Base-by-base conservation (phyloP, 257 asterid genomes). In the Jacaranda mimosifolia region DNA sequence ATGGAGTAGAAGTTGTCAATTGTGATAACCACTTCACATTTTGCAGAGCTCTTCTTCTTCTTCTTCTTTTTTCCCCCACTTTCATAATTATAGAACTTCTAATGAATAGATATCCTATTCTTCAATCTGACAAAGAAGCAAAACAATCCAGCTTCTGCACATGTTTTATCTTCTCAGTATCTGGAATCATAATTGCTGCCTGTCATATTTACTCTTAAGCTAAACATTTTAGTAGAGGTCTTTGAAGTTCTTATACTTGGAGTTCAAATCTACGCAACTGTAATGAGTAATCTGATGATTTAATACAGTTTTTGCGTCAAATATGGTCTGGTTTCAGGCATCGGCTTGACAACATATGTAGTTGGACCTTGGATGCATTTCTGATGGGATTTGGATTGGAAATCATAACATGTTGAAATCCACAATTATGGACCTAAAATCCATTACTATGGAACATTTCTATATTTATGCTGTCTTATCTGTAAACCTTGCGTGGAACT, bases 1-100 rank as follows among this genome's bases (percentile, higher is more conserved):
- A 51, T 70, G 73, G 62, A 38, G 73, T 53, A 49, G 38, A 66
- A 68, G 75, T 52, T 36, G 72, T n/a, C 62, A 12, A 72, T 77
- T 71, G 3, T 74, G 67, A 75, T 53, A 63, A 42, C 67, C 35
- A 35, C 32, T 56, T 55, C 46, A 43, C 52, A n/a, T 42, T 58
- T 71, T 71, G 60, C 9, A 14, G 64, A 52, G 38, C 21, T 45
- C 9, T 19, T 19, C 4, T 40, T 40, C 8, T 4, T 40, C 32
- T 26, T 26, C 32, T 3, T 40, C 8, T 40, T 4, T 40, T 40
- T 40, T 40, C 8, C 7, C 7, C 5, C 5, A n/a, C n/a, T n/a
- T n/a, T n/a, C n/a, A 40, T 21, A 51, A 5, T 36, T 53, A 42
- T 64, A 74, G 60, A 69, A 65, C 49, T 60, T 63, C 51, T 40